A percentile compares a stretch with the other conserved stretches of the same genome.
Conservation (phyloP, 345 rosid genomes). For the Chamaenerion angustifolium region DNA sequence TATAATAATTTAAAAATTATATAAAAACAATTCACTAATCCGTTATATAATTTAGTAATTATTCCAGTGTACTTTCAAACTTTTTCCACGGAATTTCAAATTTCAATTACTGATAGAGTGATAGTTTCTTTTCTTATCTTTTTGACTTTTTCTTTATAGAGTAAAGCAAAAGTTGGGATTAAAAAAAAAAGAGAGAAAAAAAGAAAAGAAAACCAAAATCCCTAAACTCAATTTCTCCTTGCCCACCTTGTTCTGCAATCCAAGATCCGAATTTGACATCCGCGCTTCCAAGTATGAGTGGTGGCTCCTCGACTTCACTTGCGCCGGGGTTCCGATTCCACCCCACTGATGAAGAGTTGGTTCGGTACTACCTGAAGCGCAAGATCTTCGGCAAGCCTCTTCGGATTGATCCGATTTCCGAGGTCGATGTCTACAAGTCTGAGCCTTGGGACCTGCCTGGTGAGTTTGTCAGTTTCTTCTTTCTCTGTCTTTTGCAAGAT, state of each 20-base stretch:
- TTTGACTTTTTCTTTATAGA: too few species aligned
- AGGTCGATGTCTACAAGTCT: conserved; percentile 54
- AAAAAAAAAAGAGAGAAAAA: too few species aligned
- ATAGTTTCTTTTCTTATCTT: too few species aligned
- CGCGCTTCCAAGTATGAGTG: conserved; percentile 28
- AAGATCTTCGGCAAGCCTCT: conserved; percentile 62
- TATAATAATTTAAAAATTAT: too few species aligned
- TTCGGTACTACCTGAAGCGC: conserved; percentile 80
- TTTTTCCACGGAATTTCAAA: too few species aligned
- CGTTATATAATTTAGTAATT: too few species aligned
- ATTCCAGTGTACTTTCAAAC: too few species aligned
- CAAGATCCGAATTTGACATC: neutral
- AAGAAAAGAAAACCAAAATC: neutral
- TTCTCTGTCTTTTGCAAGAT: neutral
- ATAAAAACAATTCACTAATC: too few species aligned
- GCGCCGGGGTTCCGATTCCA: conserved; percentile 93
- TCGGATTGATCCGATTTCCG: conserved; percentile 62
- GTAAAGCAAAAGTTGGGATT: too few species aligned
- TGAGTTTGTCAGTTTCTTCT: conserved; percentile 2
- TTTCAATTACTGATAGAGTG: too few species aligned
- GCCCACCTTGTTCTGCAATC: neutral
- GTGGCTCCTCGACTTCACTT: conserved; percentile 34
- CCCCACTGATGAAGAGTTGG: conserved; percentile 90
- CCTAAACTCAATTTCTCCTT: neutral
- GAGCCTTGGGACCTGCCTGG: conserved; percentile 99